These are phyloP conservation scores for Aspergillus calidoustus DNA, from an alignment of 2,329 filamentous ascomycete genomes.

Conservation along the genomic window DNA sequence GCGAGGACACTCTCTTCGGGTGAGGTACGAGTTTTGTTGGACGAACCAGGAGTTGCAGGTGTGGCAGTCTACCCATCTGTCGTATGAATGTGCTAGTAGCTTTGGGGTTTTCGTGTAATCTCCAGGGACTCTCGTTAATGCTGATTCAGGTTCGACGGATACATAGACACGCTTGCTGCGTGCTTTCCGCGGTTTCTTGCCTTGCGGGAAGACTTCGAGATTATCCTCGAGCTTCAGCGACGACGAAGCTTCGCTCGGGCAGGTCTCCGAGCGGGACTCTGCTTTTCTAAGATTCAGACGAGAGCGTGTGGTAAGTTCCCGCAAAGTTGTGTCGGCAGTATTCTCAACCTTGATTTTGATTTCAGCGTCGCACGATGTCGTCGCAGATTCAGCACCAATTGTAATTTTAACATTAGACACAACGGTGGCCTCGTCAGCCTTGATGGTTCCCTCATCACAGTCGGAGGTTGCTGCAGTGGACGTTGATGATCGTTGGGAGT, in stretches of 20 bases:
- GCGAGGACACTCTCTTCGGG: slow-evolving; percentile 81
- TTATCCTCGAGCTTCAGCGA: slow-evolving; percentile 35
- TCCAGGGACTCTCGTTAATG: slow-evolving; percentile 62
- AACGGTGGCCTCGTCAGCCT: slow-evolving; percentile 25
- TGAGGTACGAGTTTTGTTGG: slow-evolving; percentile 85
- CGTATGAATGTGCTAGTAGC: slow-evolving; percentile 75
- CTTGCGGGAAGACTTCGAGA: slow-evolving; percentile 25
- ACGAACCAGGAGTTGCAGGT: slow-evolving; percentile 84
- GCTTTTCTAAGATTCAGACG: slow-evolving; percentile 17
- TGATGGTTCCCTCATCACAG: slow-evolving; percentile 29
- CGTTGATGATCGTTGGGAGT: slow-evolving; percentile 38
- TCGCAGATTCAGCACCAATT: background rate
- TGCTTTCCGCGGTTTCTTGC: slow-evolving; percentile 27
- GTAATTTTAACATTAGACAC: slow-evolving; percentile 2
- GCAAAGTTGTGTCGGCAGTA: slow-evolving; percentile 16
- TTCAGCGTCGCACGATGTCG: slow-evolving; percentile 27
- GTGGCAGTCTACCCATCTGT: slow-evolving; percentile 86
- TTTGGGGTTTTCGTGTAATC: slow-evolving; percentile 83
- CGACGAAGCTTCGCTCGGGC: slow-evolving; percentile 31
- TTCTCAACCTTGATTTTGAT: slow-evolving; percentile 20
- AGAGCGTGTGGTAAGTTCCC: slow-evolving; percentile 8
- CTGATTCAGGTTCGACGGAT: slow-evolving; percentile 44
- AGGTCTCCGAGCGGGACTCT: slow-evolving; percentile 21
- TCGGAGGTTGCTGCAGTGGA: slow-evolving; percentile 46
- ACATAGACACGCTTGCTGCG: slow-evolving; percentile 37